Base-by-base conservation (phyloP, 805 yeast genomes). In the Allodekkera sacchari region DNA sequence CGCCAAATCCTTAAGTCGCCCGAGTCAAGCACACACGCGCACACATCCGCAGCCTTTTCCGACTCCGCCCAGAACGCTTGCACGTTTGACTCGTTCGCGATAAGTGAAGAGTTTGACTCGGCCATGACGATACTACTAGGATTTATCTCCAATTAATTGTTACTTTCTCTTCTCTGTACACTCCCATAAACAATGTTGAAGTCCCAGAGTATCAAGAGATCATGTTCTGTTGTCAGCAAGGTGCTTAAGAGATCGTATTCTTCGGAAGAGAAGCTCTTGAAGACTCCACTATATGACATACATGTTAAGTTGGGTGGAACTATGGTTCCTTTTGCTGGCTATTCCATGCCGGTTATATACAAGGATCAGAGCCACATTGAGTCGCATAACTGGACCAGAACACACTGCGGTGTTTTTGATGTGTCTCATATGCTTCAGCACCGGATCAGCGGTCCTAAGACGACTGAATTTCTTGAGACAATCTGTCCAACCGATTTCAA, bases 371-470 rank as follows among this genome's bases (percentile, higher is more conserved):
- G 83, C 2, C 97, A 89, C 55, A 76, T 85, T 25, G 94, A 87
- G 39, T 87, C 96, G 1, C 98, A 92, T 61, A 71, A 80, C 32
- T 92, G 97, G 97, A 94, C 89, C 0, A 74, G 98, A 55, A 50
- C 63, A 14, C 72, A 83, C 39, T 87, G 88, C 22, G 98, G 98
- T 6, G 63, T 92, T 31, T 92, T 92, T 49, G 98, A 92, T 54
- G 98, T 92, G 31, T 83, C 95, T 33, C 98, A 92, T 58, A 92
- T 92, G 98, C 69, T 89, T 31, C 98, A 92, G 63, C 96, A 94
- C 55, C 69, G 64, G 26, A 55, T 92, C 37, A 52, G 57, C 3
- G 98, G 98, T 11, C 58, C 70, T 1, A 80, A 72, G 25, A 72
- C 94, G 1, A 61, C 74, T 5, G 63, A 63, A 4, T 75, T 89